These are phyloP conservation scores for Coccomyxa sp. DNA, from an alignment of 139 green algal species.

Conservation along the genomic window DNA sequence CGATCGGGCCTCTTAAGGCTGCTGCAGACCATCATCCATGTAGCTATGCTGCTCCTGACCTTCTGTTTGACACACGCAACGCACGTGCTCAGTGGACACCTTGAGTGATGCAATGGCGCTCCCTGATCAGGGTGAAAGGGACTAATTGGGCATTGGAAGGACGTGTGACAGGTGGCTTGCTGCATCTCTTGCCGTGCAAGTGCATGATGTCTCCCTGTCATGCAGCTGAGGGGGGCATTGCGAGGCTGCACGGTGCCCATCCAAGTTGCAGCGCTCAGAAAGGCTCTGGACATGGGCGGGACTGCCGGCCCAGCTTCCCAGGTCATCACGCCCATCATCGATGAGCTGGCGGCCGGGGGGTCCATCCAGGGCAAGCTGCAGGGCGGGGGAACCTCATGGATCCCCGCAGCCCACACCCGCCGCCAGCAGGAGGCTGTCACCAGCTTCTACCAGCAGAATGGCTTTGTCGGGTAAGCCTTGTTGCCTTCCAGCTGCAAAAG, in stretches of 20 bases:
- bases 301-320: background rate
- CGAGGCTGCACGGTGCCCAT: slow-evolving; percentile 48
- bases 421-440: slow-evolving; percentile 61
- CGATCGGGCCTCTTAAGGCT: no score
- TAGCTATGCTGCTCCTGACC: no score
- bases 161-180: no score
- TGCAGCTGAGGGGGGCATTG: slow-evolving; percentile 75
- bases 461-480: slow-evolving; percentile 39
- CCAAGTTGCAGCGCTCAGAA: slow-evolving; percentile 29
- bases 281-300: slow-evolving; percentile 30
- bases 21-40: no score
- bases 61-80: no score
- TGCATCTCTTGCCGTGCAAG: no score
- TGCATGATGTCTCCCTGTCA: no score
- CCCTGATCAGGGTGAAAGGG: no score
- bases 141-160: no score
- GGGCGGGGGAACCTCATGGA: slow-evolving; percentile 63
- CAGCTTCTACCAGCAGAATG: slow-evolving; percentile 81
- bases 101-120: no score
- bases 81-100: no score
- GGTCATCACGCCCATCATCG: slow-evolving; percentile 18
- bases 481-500: no score
- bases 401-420: slow-evolving; percentile 52
- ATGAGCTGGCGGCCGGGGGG: slow-evolving; percentile 44
- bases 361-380: slow-evolving; percentile 55